Base-by-base conservation (phyloP, 75 land plant genomes). In the Selaginella moellendorffii region DNA sequence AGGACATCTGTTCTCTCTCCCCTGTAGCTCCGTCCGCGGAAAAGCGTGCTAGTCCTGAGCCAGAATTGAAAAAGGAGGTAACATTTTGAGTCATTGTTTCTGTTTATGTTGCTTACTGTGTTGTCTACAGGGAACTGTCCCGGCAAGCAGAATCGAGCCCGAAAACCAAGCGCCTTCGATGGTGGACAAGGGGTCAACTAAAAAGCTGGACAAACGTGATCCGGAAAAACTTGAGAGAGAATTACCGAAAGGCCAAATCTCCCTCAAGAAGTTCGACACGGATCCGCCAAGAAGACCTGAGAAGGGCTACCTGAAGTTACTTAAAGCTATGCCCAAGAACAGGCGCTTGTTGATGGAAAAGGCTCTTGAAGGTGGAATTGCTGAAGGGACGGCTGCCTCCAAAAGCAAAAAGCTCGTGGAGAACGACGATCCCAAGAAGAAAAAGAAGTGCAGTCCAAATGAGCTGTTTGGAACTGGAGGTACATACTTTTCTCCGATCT, bases 401-500 rank as follows among this genome's bases (percentile, higher is more conserved):
- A n/a, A n/a, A n/a, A n/a, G n/a, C n/a, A n/a, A 36, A 14, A 36
- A 36, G 46, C 46, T 36, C 46, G 10, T 36, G 46, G 10, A 36
- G 46, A 36, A 36, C 5, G 46, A 36, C 5, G 5, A 5, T 36
- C 46, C 5, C n/a, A n/a, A n/a, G n/a, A n/a, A n/a, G n/a, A n/a
- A n/a, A n/a, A n/a, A 10, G 14, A 10, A 18, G 51, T 36, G 46
- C 5, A 36, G 46, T 36, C 14, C n/a, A 56, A 56, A 19, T 56
- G 59, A 24, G 24, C 24, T 56, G 19, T 56, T 21, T 56, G 59
- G 59, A 56, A 8, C 59, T 9, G 59, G 59, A 56, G 59, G 59
- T 56, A 56, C 19, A 14, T 36, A 36, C 46, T 36, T 36, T 36
- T 36, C n/a, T n/a, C n/a, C 14, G 14, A 61, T 52, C 21, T 66